These are phyloP conservation scores for Phyllosticta paracitricarpa DNA, from an alignment of 2,329 filamentous ascomycete species.

Conservation along the genomic window DNA sequence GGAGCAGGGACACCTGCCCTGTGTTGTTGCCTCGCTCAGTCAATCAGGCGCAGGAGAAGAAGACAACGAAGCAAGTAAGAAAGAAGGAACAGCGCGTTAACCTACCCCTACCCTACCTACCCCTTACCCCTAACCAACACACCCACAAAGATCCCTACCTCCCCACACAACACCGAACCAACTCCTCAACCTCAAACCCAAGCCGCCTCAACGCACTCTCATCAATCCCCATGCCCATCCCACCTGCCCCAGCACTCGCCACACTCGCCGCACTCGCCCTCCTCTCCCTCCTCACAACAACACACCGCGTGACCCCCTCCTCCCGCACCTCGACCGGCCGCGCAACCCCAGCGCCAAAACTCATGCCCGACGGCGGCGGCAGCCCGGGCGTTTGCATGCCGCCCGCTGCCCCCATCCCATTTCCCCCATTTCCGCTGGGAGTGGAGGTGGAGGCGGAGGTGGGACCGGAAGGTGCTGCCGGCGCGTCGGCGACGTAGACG, in stretches of 20 bases:
- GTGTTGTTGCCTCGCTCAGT: no score
- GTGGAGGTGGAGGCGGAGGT: neutral
- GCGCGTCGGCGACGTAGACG: constrained; percentile 49
- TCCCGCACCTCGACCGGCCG: constrained; percentile 35
- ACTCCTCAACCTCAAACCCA: constrained; percentile 82
- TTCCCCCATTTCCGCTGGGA: no score
- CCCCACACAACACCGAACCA: constrained; percentile 40
- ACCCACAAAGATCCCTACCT: neutral
- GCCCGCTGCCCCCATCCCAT: neutral
- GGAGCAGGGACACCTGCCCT: no score
- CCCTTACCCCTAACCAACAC: neutral
- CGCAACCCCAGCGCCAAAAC: constrained; percentile 8
- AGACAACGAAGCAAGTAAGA: neutral
- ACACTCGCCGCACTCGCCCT: neutral
- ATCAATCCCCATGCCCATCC: constrained; percentile 24
- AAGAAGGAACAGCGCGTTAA: neutral
- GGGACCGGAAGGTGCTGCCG: constrained; percentile 15
- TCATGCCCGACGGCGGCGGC: constrained; percentile 12
- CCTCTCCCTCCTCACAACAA: constrained; percentile 26
- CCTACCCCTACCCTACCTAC: neutral
- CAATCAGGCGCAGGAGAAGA: no score
- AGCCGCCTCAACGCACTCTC: constrained; percentile 56
- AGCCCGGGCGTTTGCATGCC: neutral
- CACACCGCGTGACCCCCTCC: constrained; percentile 29
- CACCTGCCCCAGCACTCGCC: neutral